Conservation (phyloP, 192 early-diverging fungal genomes). For the Podila horticola region DNA sequence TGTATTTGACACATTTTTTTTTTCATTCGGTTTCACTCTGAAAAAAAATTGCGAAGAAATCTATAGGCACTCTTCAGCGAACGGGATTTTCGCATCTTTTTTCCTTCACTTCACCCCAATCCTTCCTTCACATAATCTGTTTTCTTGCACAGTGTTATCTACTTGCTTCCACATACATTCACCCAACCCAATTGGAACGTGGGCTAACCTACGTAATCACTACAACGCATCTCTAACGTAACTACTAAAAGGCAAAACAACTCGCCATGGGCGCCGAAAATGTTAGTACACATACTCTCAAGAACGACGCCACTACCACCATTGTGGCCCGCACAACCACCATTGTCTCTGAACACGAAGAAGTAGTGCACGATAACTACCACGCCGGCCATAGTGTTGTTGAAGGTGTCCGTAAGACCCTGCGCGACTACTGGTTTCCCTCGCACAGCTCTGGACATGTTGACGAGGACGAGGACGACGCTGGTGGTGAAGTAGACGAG, state of each 20-base stretch:
- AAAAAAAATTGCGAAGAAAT: neutral
- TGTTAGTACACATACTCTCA: slow-evolving; percentile 37
- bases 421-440: slow-evolving; percentile 44
- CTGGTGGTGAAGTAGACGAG: slow-evolving; percentile 1
- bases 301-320: slow-evolving; percentile 29
- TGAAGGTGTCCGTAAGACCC: slow-evolving; percentile 25
- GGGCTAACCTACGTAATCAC: neutral
- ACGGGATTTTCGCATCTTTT: neutral
- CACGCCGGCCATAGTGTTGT: neutral
- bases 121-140: too few relatives aligned
- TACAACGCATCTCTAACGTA: neutral
- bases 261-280: slow-evolving; percentile 14
- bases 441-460: neutral
- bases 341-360: slow-evolving; percentile 40
- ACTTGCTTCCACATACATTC: too few relatives aligned
- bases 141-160: too few relatives aligned
- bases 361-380: slow-evolving; percentile 5
- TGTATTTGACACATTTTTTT: neutral
- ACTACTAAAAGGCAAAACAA: neutral
- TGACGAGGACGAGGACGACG: slow-evolving; percentile 1
- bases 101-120: neutral
- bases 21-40: neutral
- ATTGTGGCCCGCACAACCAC: slow-evolving; percentile 37
- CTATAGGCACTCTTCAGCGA: neutral
- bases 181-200: neutral